phyloP scores from a whole-genome alignment of 208 protist genomes.

The Naegleria gruberi region DNA sequence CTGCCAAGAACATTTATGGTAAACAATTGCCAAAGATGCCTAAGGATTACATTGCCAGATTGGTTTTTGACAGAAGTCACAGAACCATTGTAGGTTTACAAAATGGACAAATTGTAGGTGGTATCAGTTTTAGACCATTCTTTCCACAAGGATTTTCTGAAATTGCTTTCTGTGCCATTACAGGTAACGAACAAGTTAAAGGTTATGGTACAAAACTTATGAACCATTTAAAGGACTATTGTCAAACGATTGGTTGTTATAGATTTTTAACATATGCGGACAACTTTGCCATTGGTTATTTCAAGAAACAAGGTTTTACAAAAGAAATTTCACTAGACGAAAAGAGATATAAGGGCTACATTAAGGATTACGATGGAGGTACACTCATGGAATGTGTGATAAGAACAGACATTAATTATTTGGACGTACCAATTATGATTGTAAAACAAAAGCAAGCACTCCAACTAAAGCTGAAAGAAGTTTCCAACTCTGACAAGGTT shows the following conservation, averaged over 20 bases:
- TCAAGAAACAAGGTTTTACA: conserved; percentile 39
- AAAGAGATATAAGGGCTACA: conserved; percentile 30
- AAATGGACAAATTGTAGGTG: conserved; percentile 22
- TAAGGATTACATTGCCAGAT: conserved; percentile 32
- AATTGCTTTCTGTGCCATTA: conserved; percentile 38
- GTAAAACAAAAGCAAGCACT: background rate
- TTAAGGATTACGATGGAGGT: conserved; percentile 42
- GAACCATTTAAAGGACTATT: conserved; percentile 37
- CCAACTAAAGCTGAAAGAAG: background rate
- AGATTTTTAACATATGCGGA: conserved; percentile 41
- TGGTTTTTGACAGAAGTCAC: conserved; percentile 29
- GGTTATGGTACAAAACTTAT: conserved; percentile 35
- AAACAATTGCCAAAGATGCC: conserved; percentile 36
- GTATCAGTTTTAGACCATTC: conserved; percentile 33
- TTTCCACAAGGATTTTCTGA: conserved; percentile 28
- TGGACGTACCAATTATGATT: conserved; percentile 24
- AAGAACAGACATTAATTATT: conserved; percentile 30
- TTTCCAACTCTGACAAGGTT: conserved; percentile 12
- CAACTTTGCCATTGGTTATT: conserved; percentile 37
- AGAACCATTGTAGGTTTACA: conserved; percentile 10
- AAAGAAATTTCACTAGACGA: conserved; percentile 21
- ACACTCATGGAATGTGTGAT: conserved; percentile 41
- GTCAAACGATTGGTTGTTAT: background rate
- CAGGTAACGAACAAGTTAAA: conserved; percentile 29
- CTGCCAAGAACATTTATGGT: conserved; percentile 27